phyloP scores from a whole-genome alignment of 2,329 filamentous ascomycete species.

The Ophiostoma sp. region DNA sequence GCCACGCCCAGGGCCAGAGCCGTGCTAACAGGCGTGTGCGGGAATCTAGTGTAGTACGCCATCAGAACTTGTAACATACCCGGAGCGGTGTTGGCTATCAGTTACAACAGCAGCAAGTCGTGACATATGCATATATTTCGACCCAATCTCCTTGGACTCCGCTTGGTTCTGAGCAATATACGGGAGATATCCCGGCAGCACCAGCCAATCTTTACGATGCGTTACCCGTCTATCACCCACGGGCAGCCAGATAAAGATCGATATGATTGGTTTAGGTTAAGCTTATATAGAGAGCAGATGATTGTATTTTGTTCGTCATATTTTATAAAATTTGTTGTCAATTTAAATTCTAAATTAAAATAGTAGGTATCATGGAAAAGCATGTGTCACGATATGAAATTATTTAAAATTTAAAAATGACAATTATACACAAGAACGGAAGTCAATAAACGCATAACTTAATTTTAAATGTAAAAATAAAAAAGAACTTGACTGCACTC shows the following conservation, averaged over 20 bases:
- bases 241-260: neutral
- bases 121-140: neutral
- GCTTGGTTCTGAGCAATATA: neutral
- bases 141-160: neutral
- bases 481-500: too few species aligned
- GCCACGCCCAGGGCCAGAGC: conserved; percentile 14
- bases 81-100: neutral
- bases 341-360: too few species aligned
- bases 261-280: too few species aligned
- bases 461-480: too few species aligned
- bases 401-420: too few species aligned
- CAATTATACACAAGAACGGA: too few species aligned
- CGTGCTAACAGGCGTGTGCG: conserved; percentile 9
- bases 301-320: too few species aligned
- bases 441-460: too few species aligned
- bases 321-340: too few species aligned
- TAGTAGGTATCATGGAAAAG: too few species aligned
- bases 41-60: neutral
- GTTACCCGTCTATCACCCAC: neutral
- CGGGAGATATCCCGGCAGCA: neutral
- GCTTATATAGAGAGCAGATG: too few species aligned
- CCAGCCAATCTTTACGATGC: neutral
- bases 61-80: neutral
- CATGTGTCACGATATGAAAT: too few species aligned
- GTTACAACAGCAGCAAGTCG: neutral